A percentile compares a stretch with the other conserved stretches of the same genome.
Evolutionary conservation across 257 asterid species (phyloP).

Genomic region (Solanum piurae): DNA sequence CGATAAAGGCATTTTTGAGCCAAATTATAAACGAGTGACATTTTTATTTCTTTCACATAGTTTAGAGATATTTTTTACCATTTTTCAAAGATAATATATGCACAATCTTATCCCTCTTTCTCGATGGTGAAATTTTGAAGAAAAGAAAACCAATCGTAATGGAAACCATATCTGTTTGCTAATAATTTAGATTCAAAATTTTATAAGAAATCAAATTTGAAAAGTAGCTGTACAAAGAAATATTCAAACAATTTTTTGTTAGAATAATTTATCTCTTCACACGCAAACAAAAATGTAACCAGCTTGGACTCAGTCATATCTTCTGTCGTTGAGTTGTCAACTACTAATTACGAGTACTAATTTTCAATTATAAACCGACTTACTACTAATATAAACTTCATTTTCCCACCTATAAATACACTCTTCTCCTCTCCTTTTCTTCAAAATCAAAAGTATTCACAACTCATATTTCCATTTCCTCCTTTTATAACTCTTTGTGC

Average conservation of each 20-base stretch:
- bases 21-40: no score
- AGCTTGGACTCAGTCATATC: neutral
- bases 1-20: no score
- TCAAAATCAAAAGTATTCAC: neutral
- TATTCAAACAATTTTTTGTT: neutral
- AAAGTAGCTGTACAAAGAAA: neutral
- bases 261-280: neutral
- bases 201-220: neutral
- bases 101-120: neutral
- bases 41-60: no score
- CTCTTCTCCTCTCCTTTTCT: neutral
- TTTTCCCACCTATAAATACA: neutral
- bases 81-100: no score
- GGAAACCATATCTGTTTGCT: conserved; percentile 4
- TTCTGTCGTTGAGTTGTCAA: neutral
- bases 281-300: neutral
- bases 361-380: neutral
- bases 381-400: neutral
- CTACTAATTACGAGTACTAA: neutral
- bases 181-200: neutral
- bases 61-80: no score
- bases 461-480: neutral
- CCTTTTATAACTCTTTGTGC: neutral
- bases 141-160: neutral
- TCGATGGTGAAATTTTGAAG: neutral